A percentile compares a stretch with the other conserved stretches of the same genome.
Evolutionary conservation across 169 alveolate genomes (phyloP).

Genomic region (Theileria annulata): DNA sequence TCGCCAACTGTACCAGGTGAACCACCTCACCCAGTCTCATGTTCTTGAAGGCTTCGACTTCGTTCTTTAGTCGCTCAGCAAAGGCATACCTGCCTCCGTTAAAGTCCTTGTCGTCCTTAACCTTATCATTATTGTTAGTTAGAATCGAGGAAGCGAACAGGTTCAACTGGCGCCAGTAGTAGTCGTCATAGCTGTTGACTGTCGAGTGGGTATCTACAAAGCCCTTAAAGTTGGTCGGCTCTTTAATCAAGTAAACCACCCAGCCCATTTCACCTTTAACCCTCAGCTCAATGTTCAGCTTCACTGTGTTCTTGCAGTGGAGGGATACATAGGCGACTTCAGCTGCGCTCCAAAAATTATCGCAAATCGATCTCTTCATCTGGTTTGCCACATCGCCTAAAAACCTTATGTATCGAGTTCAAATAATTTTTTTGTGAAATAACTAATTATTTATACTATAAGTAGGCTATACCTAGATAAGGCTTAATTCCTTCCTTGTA

Average conservation of each 20-base stretch:
- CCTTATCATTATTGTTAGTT: slow-evolving; percentile 24
- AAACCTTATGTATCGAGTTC: background rate
- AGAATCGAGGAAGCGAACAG: slow-evolving; percentile 73
- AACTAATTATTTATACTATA: background rate
- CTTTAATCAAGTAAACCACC: slow-evolving; percentile 71
- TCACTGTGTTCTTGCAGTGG: slow-evolving; percentile 63
- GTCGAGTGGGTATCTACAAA: slow-evolving; percentile 76
- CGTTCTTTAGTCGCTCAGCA: slow-evolving; percentile 70
- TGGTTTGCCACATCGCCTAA: slow-evolving; percentile 75
- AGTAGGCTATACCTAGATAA: slow-evolving; percentile 59
- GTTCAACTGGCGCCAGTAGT: slow-evolving; percentile 72
- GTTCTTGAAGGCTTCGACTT: slow-evolving; percentile 69
- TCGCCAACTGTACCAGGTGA: slow-evolving; percentile 77
- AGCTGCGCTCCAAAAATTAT: slow-evolving; percentile 79
- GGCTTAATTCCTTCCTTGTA: slow-evolving; percentile 78
- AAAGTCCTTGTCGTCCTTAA: slow-evolving; percentile 57
- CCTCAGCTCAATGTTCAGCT: slow-evolving; percentile 70
- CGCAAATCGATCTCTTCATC: slow-evolving; percentile 76
- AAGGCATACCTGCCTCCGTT: slow-evolving; percentile 80
- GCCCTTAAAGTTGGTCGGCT: slow-evolving; percentile 65
- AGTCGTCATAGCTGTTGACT: slow-evolving; percentile 63
- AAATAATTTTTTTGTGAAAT: background rate
- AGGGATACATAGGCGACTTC: slow-evolving; percentile 76
- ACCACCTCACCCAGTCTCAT: slow-evolving; percentile 78
- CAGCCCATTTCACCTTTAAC: slow-evolving; percentile 81